phyloP scores from a whole-genome alignment of 345 rosid genomes.

The Excoecaria agallocha region DNA sequence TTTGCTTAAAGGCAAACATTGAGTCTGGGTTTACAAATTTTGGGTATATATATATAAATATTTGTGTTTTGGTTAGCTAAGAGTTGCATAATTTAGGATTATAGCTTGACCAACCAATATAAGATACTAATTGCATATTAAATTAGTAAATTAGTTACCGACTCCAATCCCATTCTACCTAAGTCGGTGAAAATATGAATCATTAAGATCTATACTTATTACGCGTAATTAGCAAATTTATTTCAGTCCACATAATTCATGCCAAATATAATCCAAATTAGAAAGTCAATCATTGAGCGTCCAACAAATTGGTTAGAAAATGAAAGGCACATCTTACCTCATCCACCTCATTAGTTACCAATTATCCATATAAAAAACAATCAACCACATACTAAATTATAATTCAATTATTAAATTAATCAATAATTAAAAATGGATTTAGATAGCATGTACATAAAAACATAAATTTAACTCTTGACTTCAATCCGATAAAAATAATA shows the following conservation, averaged over 20 bases:
- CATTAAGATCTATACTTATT: not conserved
- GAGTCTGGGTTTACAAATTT: not conserved
- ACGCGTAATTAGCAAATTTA: not conserved
- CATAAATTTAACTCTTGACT: too few relatives aligned
- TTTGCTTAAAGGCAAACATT: too few relatives aligned
- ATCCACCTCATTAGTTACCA: not conserved
- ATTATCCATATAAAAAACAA: too few relatives aligned
- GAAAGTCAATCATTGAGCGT: not conserved
- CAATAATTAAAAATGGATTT: too few relatives aligned
- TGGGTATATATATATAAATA: not conserved
- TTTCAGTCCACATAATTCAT: not conserved
- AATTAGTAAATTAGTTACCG: not conserved
- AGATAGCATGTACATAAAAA: too few relatives aligned
- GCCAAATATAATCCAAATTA: not conserved
- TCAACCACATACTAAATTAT: too few relatives aligned
- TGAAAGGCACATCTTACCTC: conserved; percentile 9
- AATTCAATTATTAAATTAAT: too few relatives aligned
- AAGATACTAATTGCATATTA: not conserved
- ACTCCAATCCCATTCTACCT: not conserved
- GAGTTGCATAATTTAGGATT: not conserved
- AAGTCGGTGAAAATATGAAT: not conserved
- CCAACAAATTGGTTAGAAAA: not conserved
- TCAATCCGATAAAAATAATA: too few relatives aligned
- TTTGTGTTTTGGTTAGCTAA: not conserved
- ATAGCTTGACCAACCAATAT: not conserved